Evolutionary conservation across 1,284 basidiomycete genomes (phyloP), one percentile per base, ranked within the genome.

Genomic region (Neonothopanus nambi): DNA sequence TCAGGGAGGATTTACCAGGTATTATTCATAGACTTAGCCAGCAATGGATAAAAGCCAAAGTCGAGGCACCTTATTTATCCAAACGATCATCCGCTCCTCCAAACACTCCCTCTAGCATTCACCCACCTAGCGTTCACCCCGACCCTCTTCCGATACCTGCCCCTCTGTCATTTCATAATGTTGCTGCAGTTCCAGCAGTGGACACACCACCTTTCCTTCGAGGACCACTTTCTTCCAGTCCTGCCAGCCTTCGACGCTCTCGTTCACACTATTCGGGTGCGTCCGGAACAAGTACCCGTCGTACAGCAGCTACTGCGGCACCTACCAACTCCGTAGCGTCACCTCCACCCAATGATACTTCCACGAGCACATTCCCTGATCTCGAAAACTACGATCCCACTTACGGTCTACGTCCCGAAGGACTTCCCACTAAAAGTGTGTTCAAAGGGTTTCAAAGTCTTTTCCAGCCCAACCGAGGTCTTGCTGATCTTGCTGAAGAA

Each of bases 21-120:
- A 98, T 99, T 62, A 99, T 99, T 44, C 97, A 99, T 69, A 81
- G 93, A 26, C 82, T 99, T 38, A 93, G 90, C 68, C 95, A 99
- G 68, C 88, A 91, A 63, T 99, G 96, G 96, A 82, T 92, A 48
- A 91, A 89, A 63, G 86, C 91, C 24, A 92, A 89, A 64, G 89
- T 93, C 0, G 89, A 93, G 64, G 82, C 87, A 3, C 89, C 89
- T 1, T 91, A 90, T 68, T 72, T 88, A 40, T 69, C 75, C 24
- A 85, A 82, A 64, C 71, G 72, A 23, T 73, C 67, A 3, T 59
- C 63, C 13, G 59, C 70, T 9, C 65, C 70, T 65, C 40, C 65
- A 68, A 45, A 68, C 65, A 51, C 69, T 26, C 20, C 46, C 30
- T 36, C 49, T 13, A 35, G 37, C 17, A 5, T 37, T 24, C 36